These are phyloP conservation scores for Phytophthora agathidicida DNA, from an alignment of 352 stramenopile genomes.

Conservation along the genomic window DNA sequence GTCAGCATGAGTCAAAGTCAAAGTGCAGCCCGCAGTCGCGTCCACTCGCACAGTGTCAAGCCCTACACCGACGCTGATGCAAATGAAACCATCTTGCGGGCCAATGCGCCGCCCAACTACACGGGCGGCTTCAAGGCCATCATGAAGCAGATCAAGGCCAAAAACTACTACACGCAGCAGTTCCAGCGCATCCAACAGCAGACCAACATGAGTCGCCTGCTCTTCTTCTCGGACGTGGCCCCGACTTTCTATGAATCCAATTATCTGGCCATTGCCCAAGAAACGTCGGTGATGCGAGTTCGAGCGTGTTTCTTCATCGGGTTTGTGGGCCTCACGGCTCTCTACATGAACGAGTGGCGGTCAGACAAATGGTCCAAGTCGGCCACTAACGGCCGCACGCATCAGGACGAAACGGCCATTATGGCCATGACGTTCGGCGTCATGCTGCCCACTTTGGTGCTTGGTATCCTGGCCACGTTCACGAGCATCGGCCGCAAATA, in stretches of 20 bases:
- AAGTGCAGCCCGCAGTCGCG: constrained; percentile 28
- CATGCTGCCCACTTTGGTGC: constrained; percentile 55
- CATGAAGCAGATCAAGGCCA: constrained; percentile 81
- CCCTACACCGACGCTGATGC: constrained; percentile 64
- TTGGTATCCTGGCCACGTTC: constrained; percentile 64
- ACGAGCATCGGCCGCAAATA: constrained; percentile 51
- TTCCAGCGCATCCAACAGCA: constrained; percentile 84
- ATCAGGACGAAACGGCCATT: constrained; percentile 49
- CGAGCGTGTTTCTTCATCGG: constrained; percentile 67
- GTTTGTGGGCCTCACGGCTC: constrained; percentile 55
- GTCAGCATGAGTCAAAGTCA: constrained; percentile 38
- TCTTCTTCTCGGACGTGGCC: constrained; percentile 67
- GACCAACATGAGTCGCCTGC: constrained; percentile 64
- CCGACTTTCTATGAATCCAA: constrained; percentile 70
- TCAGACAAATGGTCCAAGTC: constrained; percentile 48
- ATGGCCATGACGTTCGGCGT: constrained; percentile 66
- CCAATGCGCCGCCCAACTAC: constrained; percentile 74
- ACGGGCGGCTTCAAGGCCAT: constrained; percentile 69
- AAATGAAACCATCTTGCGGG: constrained; percentile 68
- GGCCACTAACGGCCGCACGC: constrained; percentile 37
- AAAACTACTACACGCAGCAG: constrained; percentile 80
- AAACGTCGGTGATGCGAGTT: constrained; percentile 55
- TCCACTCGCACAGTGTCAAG: constrained; percentile 31
- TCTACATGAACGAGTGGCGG: constrained; percentile 63
- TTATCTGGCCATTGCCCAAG: constrained; percentile 62